Evolutionary conservation across 2,329 filamentous ascomycete genomes (phyloP), one percentile per base, ranked within the genome.

Genomic region (Remersonia thermophila): DNA sequence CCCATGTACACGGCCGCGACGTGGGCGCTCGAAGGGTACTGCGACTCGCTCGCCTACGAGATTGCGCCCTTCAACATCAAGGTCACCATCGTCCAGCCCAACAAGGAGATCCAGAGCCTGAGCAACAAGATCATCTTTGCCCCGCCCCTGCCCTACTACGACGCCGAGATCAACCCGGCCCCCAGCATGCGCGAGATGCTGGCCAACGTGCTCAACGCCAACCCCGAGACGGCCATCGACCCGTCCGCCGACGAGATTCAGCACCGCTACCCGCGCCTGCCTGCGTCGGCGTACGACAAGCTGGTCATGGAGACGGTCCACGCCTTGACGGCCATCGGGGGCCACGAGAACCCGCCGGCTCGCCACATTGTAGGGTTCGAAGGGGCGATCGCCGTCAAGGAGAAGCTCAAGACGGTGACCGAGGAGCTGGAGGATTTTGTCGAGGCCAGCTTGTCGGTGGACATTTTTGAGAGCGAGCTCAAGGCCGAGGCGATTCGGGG

Each of bases 391-490:
- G 83, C 83, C 28, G 89, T 96, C 27, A 93, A 89, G 56, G 91
- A 96, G 61, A 96, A 96, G 61, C 64, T 98, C 38, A 94, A 93
- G 63, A 95, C 86, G 2, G 84, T 95, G 3, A 93, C 85, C 44
- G 87, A 96, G 56, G 91, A 96, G 62, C 63, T 96, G 38, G 91
- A 96, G 57, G 91, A 96, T 48, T 96, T 96, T 58, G 80, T 94
- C 18, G 85, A 93, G 50, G 80, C 86, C 17, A 95, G 86, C 51
- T 69, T 81, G 46, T 80, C 83, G 0, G 86, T 91, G 12, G 87
- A 94, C 55, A 82, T 85, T 18, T 73, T 72, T 41, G 69, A 74
- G 29, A 71, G 62, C 47, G 68, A 72, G 51, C 53, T 73, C 26
- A 66, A 66, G 41, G 59, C 57, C 2, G 69, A 73, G 51, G 69